These are phyloP conservation scores for Truncatella angustata DNA, from an alignment of 2,329 filamentous ascomycete species.

Conservation along the genomic window DNA sequence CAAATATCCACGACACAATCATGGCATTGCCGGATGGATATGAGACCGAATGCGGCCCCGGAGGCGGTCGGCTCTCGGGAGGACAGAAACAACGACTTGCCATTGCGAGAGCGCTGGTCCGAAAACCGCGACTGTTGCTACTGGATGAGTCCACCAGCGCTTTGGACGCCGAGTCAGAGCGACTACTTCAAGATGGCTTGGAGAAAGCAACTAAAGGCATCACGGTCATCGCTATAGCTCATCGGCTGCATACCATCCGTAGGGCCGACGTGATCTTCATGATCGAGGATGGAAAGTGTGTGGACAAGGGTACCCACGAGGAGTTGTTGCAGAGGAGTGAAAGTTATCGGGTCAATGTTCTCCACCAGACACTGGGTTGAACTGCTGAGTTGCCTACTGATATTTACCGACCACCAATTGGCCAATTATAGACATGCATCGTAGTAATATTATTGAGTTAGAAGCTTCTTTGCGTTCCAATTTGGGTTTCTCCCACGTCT, in stretches of 20 bases:
- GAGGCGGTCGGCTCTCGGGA: slow-evolving; percentile 71
- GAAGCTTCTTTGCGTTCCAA: neutral
- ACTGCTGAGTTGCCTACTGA: too few relatives aligned
- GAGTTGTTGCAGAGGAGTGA: slow-evolving; percentile 53
- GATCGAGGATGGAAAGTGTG: slow-evolving; percentile 50
- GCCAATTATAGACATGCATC: neutral
- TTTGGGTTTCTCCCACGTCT: too few relatives aligned
- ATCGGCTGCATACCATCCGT: slow-evolving; percentile 55
- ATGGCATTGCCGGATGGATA: slow-evolving; percentile 62
- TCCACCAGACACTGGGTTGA: slow-evolving; percentile 42
- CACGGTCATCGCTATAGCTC: slow-evolving; percentile 58
- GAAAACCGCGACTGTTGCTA: slow-evolving; percentile 70
- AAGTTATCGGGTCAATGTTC: slow-evolving; percentile 49
- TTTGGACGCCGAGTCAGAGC: slow-evolving; percentile 69
- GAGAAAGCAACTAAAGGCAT: slow-evolving; percentile 54
- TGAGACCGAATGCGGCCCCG: slow-evolving; percentile 66
- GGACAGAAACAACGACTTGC: slow-evolving; percentile 77
- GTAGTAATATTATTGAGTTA: neutral
- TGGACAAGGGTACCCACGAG: slow-evolving; percentile 52
- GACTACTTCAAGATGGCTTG: slow-evolving; percentile 63
- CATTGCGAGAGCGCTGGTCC: slow-evolving; percentile 74
- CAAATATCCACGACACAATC: slow-evolving; percentile 71
- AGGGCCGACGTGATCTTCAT: slow-evolving; percentile 59
- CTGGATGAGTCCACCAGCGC: slow-evolving; percentile 81
- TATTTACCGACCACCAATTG: too few relatives aligned